Conservation (phyloP, 2,329 filamentous ascomycete species). For the Thermomyces lanuginosus region DNA sequence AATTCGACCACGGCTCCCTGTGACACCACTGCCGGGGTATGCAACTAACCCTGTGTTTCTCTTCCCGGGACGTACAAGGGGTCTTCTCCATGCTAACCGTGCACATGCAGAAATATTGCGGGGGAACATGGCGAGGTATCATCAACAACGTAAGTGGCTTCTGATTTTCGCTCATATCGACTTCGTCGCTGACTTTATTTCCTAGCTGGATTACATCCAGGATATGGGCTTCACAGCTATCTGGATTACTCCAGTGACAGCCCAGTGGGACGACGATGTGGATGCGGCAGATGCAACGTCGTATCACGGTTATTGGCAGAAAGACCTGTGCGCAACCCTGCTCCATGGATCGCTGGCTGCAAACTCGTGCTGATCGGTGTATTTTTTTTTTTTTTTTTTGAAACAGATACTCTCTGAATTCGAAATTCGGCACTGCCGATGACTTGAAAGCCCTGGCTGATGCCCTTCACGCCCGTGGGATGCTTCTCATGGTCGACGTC, state of each 20-base stretch:
- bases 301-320: constrained; percentile 37
- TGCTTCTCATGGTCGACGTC: constrained; percentile 47
- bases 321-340: constrained; percentile 26
- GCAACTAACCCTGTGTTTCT: constrained; percentile 3
- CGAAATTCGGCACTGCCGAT: constrained; percentile 40
- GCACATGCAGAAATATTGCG: constrained; percentile 22
- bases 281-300: constrained; percentile 24
- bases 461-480: constrained; percentile 38
- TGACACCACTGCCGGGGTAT: constrained; percentile 12
- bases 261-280: constrained; percentile 20
- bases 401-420: constrained; percentile 35
- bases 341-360: not conserved
- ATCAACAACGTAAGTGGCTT: constrained; percentile 17
- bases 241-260: constrained; percentile 33
- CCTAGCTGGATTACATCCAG: constrained; percentile 34
- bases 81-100: constrained; percentile 1
- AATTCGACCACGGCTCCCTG: constrained; percentile 20
- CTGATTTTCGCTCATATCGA: not conserved
- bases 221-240: constrained; percentile 33
- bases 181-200: not conserved
- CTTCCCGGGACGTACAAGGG: not conserved
- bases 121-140: constrained; percentile 33
- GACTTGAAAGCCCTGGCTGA: constrained; percentile 43
- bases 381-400: constrained; percentile 8
- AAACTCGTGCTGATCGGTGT: constrained; percentile 1